phyloP scores from a whole-genome alignment of 805 yeast species.

The Wickerhamiella spandovensis region DNA sequence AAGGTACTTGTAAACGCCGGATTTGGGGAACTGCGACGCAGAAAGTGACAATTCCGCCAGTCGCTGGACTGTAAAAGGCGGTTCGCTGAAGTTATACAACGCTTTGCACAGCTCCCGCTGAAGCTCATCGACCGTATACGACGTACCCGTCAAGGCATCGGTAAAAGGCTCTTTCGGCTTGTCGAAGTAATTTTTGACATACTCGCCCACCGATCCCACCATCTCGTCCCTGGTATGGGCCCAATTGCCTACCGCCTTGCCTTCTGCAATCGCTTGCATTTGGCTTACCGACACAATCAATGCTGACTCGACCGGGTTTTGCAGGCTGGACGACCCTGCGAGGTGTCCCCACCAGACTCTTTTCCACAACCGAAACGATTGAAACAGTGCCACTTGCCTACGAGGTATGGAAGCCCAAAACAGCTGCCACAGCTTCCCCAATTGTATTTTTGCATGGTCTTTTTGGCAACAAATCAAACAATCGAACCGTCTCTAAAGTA shows the following conservation, averaged over 20 bases:
- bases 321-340: neutral
- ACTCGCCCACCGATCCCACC: neutral
- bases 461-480: conserved; percentile 74
- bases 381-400: conserved; percentile 16
- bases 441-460: conserved; percentile 76
- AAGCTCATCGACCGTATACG: conserved; percentile 7
- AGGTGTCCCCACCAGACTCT: neutral
- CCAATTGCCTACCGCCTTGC: conserved; percentile 7
- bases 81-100: conserved; percentile 13
- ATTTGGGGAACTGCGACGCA: conserved; percentile 18
- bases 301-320: neutral
- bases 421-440: conserved; percentile 28
- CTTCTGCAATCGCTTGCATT: conserved; percentile 5
- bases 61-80: conserved; percentile 30
- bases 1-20: conserved; percentile 14
- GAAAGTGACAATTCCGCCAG: conserved; percentile 24
- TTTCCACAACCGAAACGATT: neutral
- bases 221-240: conserved; percentile 4
- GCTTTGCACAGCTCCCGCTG: conserved; percentile 2
- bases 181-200: conserved; percentile 5
- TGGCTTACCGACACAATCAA: neutral
- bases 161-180: conserved; percentile 2
- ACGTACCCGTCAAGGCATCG: conserved; percentile 16
- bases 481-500: conserved; percentile 57
- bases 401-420: conserved; percentile 17